Conservation (phyloP, 495 filamentous ascomycete species). For the Penicillium canescens region DNA sequence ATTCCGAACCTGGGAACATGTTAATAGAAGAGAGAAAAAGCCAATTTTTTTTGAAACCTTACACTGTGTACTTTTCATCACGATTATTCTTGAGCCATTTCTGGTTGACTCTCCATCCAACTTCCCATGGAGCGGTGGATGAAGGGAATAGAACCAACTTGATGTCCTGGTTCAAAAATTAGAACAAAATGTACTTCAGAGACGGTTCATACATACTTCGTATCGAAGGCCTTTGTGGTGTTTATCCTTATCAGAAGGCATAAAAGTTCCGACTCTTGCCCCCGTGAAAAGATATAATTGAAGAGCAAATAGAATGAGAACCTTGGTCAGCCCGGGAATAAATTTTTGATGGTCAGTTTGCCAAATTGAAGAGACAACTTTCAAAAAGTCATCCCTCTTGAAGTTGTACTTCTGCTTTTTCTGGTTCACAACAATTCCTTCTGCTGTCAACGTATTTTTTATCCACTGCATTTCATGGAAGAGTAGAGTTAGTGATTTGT, state of each 20-base stretch:
- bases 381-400: constrained; percentile 5
- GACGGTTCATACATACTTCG: background rate
- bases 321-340: constrained; percentile 7
- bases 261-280: constrained; percentile 10
- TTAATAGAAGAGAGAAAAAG: too few species aligned
- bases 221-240: constrained; percentile 8
- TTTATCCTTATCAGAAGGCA: constrained; percentile 6
- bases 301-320: constrained; percentile 11
- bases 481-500: too few species aligned
- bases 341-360: constrained; percentile 1
- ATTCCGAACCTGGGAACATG: background rate
- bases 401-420: constrained; percentile 13
- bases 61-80: background rate
- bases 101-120: background rate
- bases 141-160: background rate
- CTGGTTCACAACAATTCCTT: constrained; percentile 2
- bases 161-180: constrained; percentile 3
- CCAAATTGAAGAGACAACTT: constrained; percentile 8
- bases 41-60: background rate
- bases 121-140: background rate
- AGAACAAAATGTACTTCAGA: background rate
- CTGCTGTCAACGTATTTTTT: constrained; percentile 1
- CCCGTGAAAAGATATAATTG: constrained; percentile 10
- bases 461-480: background rate
- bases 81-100: background rate